Evolutionary conservation across 805 yeast species (phyloP), one percentile per base, ranked within the genome.

Genomic region (Kregervanrija fluxuum): DNA sequence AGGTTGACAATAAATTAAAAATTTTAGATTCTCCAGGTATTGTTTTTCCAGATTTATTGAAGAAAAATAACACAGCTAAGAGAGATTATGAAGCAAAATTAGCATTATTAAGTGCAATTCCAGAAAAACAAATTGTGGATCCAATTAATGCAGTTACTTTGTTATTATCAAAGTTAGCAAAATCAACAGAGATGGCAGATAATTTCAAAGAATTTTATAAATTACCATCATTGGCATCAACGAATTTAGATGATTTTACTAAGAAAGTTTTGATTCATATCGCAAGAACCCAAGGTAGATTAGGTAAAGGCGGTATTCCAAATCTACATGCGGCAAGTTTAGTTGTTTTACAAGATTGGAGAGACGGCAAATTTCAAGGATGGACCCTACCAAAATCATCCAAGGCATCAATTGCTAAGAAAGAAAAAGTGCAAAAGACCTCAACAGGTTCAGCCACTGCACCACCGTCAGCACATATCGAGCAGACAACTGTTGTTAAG

Each of bases 1-100:
- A 91, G 68, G 75, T 91, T 48, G 99, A 91, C 65, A 84, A 81
- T 60, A 89, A 89, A 64, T 75, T 91, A 55, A 87, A 85, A 65
- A 74, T 91, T 52, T 73, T 91, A 59, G 99, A 91, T 66, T 87
- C 96, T 44, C 99, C 99, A 42, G 99, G 99, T 61, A 93, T 91
- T 49, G 96, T 93, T 35, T 91, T 93, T 79, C 98, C 98, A 41
- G 62, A 58, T 33, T 43, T 52, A 31, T 14, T 12, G 22, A 50
- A 58, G 16, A 76, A 68, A 49, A 73, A 71, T 54, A 74, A 71
- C 54, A 68, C 68, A 51, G 64, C 69, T 47, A 80, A 74, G 57
- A 62, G 69, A 17, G 85, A 82, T 51, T 87, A 82, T 62, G 85
- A 84, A 58, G 95, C 98, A n/a, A 86, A 91, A 57, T 72, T 93